A percentile compares a stretch with the other conserved stretches of the same genome.
Evolutionary conservation across 2,329 filamentous ascomycete species (phyloP).

Genomic region (Aspergillus melleus): DNA sequence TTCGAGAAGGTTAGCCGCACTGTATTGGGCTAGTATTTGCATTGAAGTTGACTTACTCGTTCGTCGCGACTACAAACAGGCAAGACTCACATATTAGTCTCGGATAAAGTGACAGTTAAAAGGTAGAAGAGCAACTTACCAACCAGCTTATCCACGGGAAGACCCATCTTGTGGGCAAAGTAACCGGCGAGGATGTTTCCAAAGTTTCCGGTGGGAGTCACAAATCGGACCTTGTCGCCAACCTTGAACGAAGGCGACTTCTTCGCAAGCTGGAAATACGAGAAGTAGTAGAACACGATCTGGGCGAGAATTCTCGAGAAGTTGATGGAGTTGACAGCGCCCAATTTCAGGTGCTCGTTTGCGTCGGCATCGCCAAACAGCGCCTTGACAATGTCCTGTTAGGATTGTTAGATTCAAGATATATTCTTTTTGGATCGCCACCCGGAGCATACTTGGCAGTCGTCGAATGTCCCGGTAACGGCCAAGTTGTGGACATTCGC

Average conservation of each 20-base stretch:
- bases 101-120: not conserved
- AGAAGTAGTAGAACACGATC: conserved; percentile 95
- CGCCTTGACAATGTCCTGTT: conserved; percentile 80
- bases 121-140: conserved; percentile 1
- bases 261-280: conserved; percentile 78
- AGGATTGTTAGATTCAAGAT: not conserved
- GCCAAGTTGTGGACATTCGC: conserved; percentile 89
- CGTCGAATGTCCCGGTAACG: conserved; percentile 89
- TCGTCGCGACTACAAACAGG: conserved; percentile 9
- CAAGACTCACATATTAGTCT: not conserved
- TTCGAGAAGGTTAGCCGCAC: not conserved
- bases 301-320: conserved; percentile 93
- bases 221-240: conserved; percentile 66
- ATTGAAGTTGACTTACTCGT: conserved; percentile 2
- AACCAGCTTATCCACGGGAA: conserved; percentile 83
- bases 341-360: conserved; percentile 79
- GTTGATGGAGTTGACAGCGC: conserved; percentile 96
- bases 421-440: not conserved
- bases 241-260: conserved; percentile 59
- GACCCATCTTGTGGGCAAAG: conserved; percentile 86
- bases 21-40: not conserved
- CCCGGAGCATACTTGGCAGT: conserved; percentile 64
- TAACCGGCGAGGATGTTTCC: conserved; percentile 87
- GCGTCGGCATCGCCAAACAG: conserved; percentile 83
- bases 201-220: conserved; percentile 95